A percentile compares a stretch with the other conserved stretches of the same genome.
Evolutionary conservation across 108 stramenopile species (phyloP).

Genomic region (Schizochytrium sp.): DNA sequence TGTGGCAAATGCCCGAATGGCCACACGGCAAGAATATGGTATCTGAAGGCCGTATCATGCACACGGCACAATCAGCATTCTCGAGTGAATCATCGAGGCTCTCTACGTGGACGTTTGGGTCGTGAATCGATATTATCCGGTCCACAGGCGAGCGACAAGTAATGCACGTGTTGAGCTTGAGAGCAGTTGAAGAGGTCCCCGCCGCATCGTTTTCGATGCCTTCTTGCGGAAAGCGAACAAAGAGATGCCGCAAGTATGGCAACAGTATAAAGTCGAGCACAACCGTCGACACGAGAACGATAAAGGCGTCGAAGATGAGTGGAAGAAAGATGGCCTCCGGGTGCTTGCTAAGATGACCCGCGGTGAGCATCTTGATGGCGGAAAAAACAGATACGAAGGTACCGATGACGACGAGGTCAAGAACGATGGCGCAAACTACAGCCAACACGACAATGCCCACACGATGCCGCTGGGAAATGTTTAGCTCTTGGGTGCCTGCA

Average conservation of each 20-base stretch:
- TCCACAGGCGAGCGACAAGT: background rate
- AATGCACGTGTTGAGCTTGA: background rate
- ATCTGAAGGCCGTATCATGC: background rate
- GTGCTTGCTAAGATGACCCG: no score
- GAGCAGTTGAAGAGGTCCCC: background rate
- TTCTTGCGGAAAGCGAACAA: background rate
- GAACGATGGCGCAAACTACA: background rate
- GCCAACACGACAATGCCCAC: background rate
- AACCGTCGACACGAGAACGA: background rate
- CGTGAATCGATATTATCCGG: background rate
- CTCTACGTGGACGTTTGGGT: background rate
- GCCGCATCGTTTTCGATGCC: background rate
- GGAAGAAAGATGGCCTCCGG: background rate
- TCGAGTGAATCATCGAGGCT: background rate
- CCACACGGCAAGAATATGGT: background rate
- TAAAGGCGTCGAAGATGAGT: background rate
- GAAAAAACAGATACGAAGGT: background rate
- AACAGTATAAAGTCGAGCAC: background rate
- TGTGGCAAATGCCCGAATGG: background rate
- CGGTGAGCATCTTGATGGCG: background rate
- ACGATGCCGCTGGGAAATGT: background rate
- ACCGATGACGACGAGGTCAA: background rate
- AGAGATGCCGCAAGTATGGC: background rate
- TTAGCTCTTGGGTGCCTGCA: background rate
- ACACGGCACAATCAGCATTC: background rate